Conservation (phyloP, 1,284 basidiomycete genomes). For the Gymnopus androsaceus region DNA sequence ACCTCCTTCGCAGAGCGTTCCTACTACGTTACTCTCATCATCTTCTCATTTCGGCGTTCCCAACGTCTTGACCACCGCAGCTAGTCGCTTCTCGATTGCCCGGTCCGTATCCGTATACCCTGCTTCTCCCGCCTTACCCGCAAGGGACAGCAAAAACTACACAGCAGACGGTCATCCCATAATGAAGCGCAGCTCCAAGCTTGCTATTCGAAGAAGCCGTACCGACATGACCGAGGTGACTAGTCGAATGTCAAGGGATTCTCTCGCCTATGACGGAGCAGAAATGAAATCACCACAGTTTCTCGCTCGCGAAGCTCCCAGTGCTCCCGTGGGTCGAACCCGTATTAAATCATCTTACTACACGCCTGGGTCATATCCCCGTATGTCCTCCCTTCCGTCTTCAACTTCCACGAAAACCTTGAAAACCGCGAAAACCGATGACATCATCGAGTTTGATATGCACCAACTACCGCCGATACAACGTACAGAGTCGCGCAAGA, state of each 20-base stretch:
- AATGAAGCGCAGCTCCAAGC: constrained; percentile 38
- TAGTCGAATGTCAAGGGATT: constrained; percentile 29
- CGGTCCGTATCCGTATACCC: constrained; percentile 58
- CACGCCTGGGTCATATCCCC: constrained; percentile 54
- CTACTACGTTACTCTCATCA: constrained; percentile 6
- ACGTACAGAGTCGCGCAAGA: constrained; percentile 46
- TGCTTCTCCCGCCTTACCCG: constrained; percentile 35
- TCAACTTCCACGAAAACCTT: constrained; percentile 28
- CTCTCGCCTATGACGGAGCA: constrained; percentile 55
- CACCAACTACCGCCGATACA: constrained; percentile 30
- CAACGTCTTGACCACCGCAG: constrained; percentile 65
- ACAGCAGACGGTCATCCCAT: constrained; percentile 47
- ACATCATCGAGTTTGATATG: constrained; percentile 28
- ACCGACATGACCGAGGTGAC: constrained; percentile 29
- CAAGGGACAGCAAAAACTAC: constrained; percentile 34
- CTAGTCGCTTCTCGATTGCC: constrained; percentile 61
- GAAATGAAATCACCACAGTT: constrained; percentile 49
- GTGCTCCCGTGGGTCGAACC: constrained; percentile 49
- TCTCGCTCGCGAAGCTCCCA: constrained; percentile 28
- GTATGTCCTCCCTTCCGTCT: constrained; percentile 44
- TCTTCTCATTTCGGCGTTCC: constrained; percentile 20
- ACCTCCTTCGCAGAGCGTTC: constrained; percentile 18
- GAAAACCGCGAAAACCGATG: constrained; percentile 33
- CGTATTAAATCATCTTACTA: constrained; percentile 72
- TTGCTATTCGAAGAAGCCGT: constrained; percentile 34